phyloP scores from a whole-genome alignment of 2,329 filamentous ascomycete genomes.

The Ambrosiella xylebori region DNA sequence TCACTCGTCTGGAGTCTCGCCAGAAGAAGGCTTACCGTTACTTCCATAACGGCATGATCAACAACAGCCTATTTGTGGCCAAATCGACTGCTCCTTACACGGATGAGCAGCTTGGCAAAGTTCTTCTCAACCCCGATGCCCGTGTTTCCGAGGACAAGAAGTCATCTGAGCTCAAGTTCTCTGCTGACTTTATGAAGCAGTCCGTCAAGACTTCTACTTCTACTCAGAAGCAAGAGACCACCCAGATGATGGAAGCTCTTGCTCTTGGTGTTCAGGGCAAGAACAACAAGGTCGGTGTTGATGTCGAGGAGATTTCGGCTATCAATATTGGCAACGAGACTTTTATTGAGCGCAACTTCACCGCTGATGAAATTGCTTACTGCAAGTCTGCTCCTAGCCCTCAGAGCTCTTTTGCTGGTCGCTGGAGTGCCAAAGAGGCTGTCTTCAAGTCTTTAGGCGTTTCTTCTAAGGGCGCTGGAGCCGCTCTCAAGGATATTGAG shows the following conservation, averaged over 20 bases:
- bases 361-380: constrained; percentile 64
- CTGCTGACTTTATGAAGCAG: constrained; percentile 50
- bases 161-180: constrained; percentile 58
- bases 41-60: constrained; percentile 97
- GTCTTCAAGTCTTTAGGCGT: constrained; percentile 96
- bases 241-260: constrained; percentile 60
- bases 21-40: constrained; percentile 98
- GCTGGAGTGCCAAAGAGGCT: constrained; percentile 96
- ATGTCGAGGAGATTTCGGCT: constrained; percentile 74
- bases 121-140: constrained; percentile 87
- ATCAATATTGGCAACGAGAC: constrained; percentile 90
- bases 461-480: constrained; percentile 69
- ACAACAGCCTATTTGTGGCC: constrained; percentile 93
- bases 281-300: constrained; percentile 75
- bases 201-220: constrained; percentile 35
- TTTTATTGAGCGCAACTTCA: constrained; percentile 92
- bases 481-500: constrained; percentile 86
- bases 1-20: constrained; percentile 70
- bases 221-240: constrained; percentile 42
- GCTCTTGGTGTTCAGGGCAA: constrained; percentile 45
- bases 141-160: constrained; percentile 79
- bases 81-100: constrained; percentile 84
- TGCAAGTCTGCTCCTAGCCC: constrained; percentile 65
- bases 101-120: constrained; percentile 66
- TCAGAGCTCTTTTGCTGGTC: constrained; percentile 80